A percentile compares a stretch with the other conserved stretches of the same genome.
phyloP scores from a whole-genome alignment of 495 filamentous ascomycete genomes.

The Talaromyces proteolyticus region DNA sequence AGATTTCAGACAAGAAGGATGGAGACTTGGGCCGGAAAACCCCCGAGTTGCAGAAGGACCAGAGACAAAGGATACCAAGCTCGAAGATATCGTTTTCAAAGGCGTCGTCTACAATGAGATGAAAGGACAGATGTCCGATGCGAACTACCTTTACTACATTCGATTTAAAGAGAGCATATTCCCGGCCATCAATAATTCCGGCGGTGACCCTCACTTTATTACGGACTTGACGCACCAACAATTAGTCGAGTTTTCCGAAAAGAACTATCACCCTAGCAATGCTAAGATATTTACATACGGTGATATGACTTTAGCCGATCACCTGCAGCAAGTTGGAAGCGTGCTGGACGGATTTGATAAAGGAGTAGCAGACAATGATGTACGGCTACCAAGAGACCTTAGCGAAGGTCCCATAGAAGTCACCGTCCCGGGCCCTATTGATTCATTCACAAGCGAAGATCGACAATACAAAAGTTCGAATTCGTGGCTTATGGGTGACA shows the following conservation, averaged over 20 bases:
- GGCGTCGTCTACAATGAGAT: constrained; percentile 99
- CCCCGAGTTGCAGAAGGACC: constrained; percentile 47
- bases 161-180: constrained; percentile 91
- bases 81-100: constrained; percentile 76
- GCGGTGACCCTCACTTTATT: constrained; percentile 92
- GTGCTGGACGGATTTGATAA: constrained; percentile 65
- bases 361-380: constrained; percentile 60
- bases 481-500: constrained; percentile 85
- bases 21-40: constrained; percentile 91
- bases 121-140: constrained; percentile 98
- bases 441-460: constrained; percentile 77
- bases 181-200: constrained; percentile 89
- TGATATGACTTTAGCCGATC: constrained; percentile 77
- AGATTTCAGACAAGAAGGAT: constrained; percentile 96
- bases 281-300: constrained; percentile 93
- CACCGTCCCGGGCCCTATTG: constrained; percentile 74
- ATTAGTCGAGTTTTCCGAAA: constrained; percentile 75
- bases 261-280: constrained; percentile 96
- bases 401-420: constrained; percentile 58
- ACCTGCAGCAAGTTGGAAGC: constrained; percentile 69
- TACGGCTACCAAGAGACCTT: constrained; percentile 72
- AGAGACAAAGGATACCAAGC: constrained; percentile 25
- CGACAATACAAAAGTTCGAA: constrained; percentile 90
- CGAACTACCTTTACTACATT: constrained; percentile 92
- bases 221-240: constrained; percentile 89